Conservation (phyloP, 345 rosid genomes). For the Combretum micranthum region DNA sequence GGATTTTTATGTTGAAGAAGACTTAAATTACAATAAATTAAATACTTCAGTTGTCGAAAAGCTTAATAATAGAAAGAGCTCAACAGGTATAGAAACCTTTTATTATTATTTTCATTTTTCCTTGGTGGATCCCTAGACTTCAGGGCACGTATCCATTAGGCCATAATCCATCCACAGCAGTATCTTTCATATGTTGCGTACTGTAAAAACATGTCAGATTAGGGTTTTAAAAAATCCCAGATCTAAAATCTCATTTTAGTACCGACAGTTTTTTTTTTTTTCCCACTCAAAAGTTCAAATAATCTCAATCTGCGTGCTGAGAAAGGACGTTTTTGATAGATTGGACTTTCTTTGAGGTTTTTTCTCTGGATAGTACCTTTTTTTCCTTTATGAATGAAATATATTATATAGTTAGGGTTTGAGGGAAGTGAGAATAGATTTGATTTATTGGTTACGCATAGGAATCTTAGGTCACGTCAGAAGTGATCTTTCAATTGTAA, state of each 20-base stretch:
- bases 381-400: not conserved
- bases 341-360: too few relatives aligned
- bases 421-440: conserved; percentile 9
- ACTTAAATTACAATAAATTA: too few relatives aligned
- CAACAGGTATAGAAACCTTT: too few relatives aligned
- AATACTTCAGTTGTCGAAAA: too few relatives aligned
- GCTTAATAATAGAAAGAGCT: conserved; percentile 5
- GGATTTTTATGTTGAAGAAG: too few relatives aligned
- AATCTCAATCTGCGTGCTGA: not conserved
- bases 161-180: conserved; percentile 5
- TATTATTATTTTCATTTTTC: too few relatives aligned
- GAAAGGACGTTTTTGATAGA: not conserved
- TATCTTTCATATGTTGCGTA: conserved; percentile 9
- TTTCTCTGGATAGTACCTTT: too few relatives aligned
- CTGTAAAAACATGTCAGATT: not conserved
- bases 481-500: conserved; percentile 28
- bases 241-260: not conserved
- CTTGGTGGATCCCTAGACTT: too few relatives aligned
- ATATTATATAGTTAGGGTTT: conserved; percentile 3
- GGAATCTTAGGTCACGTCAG: conserved; percentile 41
- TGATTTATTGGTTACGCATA: conserved; percentile 9
- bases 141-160: conserved; percentile 22
- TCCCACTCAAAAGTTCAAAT: not conserved
- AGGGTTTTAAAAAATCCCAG: conserved; percentile 13
- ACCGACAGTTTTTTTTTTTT: not conserved